phyloP scores from a whole-genome alignment of 2,329 filamentous ascomycete genomes.

The Thyridium curvatum region DNA sequence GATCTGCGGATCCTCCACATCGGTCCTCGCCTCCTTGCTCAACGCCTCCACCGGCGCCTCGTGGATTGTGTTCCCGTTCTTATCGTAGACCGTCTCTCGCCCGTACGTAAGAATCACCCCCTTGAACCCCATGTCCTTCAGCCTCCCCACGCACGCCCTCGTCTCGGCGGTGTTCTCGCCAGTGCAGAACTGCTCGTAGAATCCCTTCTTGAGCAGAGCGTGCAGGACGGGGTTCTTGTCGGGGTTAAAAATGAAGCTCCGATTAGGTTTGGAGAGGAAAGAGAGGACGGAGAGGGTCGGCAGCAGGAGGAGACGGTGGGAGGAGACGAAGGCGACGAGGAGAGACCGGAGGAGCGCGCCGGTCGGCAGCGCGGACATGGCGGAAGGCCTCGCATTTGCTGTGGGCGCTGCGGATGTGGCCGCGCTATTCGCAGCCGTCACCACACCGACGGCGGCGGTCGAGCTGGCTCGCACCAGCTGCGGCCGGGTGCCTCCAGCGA shows the following conservation, averaged over 20 bases:
- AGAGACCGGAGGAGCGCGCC: conserved; percentile 30
- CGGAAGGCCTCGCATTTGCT: too few species aligned
- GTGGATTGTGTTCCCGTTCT: conserved; percentile 7
- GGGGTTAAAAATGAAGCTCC: conserved; percentile 29
- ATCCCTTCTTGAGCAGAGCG: conserved; percentile 41
- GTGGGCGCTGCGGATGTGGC: too few species aligned
- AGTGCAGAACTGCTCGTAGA: conserved; percentile 50
- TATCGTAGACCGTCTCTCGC: conserved; percentile 32
- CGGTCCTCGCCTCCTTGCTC: conserved; percentile 8
- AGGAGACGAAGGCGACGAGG: conserved; percentile 38
- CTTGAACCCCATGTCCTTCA: conserved; percentile 43
- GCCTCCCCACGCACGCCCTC: not conserved
- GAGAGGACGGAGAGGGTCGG: conserved; percentile 28
- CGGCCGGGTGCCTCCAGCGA: too few species aligned
- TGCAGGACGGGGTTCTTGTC: conserved; percentile 43
- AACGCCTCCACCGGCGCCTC: conserved; percentile 13
- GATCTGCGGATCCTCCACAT: conserved; percentile 21
- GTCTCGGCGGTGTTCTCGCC: conserved; percentile 32
- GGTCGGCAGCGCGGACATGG: conserved; percentile 17
- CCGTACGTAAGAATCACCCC: conserved; percentile 54
- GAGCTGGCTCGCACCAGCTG: too few species aligned
- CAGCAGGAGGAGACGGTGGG: conserved; percentile 30
- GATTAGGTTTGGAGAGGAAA: conserved; percentile 27
- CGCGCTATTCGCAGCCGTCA: too few species aligned
- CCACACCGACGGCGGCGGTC: too few species aligned